phyloP scores from a whole-genome alignment of 768 basidiomycete genomes.

The Harrya chromipes region DNA sequence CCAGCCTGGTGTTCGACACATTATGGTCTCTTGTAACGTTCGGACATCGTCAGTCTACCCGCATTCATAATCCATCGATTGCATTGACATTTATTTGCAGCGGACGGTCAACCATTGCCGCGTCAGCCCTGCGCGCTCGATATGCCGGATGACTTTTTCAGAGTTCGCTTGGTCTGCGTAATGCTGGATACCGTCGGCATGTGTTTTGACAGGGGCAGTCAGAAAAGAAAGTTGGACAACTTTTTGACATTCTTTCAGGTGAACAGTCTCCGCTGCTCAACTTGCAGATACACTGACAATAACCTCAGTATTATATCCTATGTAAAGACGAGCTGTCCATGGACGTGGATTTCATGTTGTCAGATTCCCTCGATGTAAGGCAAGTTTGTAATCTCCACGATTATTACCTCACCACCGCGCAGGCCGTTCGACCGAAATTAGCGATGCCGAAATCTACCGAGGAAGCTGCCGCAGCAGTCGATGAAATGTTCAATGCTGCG shows the following conservation, averaged over 20 bases:
- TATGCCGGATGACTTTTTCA: slow-evolving; percentile 95
- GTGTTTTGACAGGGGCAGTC: slow-evolving; percentile 94
- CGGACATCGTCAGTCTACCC: slow-evolving; percentile 76
- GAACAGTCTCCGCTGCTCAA: slow-evolving; percentile 2
- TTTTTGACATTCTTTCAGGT: slow-evolving; percentile 95
- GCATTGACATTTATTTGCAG: slow-evolving; percentile 40
- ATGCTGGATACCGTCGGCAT: slow-evolving; percentile 94
- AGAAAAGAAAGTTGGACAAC: slow-evolving; percentile 89
- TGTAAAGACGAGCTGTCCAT: slow-evolving; percentile 90
- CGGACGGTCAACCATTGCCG: slow-evolving; percentile 85
- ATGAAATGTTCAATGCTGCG: slow-evolving; percentile 77
- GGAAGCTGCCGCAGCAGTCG: slow-evolving; percentile 84
- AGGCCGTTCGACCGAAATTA: slow-evolving; percentile 88
- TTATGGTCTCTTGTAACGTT: slow-evolving; percentile 95
- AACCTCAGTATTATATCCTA: slow-evolving; percentile 70
- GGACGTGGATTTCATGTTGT: slow-evolving; percentile 97
- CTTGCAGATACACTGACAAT: slow-evolving; percentile 4
- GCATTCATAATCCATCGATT: not conserved
- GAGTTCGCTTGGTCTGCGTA: slow-evolving; percentile 86
- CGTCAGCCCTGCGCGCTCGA: slow-evolving; percentile 74
- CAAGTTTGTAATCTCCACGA: not conserved
- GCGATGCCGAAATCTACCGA: slow-evolving; percentile 68
- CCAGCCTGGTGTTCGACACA: slow-evolving; percentile 87
- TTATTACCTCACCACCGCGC: slow-evolving; percentile 3
- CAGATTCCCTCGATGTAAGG: slow-evolving; percentile 86